phyloP scores from a whole-genome alignment of 2,329 filamentous ascomycete species.

The Fusarium continuum region DNA sequence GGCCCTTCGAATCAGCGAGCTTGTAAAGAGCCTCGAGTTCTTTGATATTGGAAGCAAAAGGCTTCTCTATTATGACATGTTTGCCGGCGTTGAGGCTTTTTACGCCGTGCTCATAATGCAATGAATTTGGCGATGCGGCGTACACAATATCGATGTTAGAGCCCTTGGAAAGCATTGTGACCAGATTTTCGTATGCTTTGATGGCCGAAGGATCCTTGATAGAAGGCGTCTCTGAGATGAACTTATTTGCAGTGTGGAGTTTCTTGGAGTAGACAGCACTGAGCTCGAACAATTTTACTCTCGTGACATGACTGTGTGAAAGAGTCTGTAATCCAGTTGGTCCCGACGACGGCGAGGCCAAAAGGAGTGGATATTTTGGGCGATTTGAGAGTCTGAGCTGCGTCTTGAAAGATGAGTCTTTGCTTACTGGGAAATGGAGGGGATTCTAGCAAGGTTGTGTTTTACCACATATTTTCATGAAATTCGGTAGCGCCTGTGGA shows the following conservation, averaged over 20 bases:
- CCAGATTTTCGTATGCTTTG: slow-evolving; percentile 15
- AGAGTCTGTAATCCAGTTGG: slow-evolving; percentile 36
- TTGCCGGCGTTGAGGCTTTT: slow-evolving; percentile 18
- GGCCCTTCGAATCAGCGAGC: slow-evolving; percentile 24
- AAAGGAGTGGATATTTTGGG: slow-evolving; percentile 24
- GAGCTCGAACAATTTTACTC: slow-evolving; percentile 21
- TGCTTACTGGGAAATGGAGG: not conserved
- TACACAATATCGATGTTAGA: slow-evolving; percentile 22
- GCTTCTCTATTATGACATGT: slow-evolving; percentile 35
- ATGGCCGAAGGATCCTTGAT: slow-evolving; percentile 7
- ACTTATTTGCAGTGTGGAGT: slow-evolving; percentile 21
- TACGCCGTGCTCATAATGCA: slow-evolving; percentile 26
- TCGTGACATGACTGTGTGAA: slow-evolving; percentile 35
- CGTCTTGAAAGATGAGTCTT: not conserved
- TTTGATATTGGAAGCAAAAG: slow-evolving; percentile 26
- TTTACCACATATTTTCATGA: no score
- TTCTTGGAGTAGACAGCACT: slow-evolving; percentile 30
- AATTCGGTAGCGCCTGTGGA: no score
- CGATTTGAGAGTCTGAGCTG: not conserved
- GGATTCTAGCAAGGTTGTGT: no score
- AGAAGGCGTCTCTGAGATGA: slow-evolving; percentile 25
- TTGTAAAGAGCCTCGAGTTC: slow-evolving; percentile 22
- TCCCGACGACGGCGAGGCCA: slow-evolving; percentile 31
- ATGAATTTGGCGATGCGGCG: slow-evolving; percentile 34
- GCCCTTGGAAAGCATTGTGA: slow-evolving; percentile 12